A percentile compares a stretch with the other conserved stretches of the same genome.
These are phyloP conservation scores for Cyberlindnera sargentensis DNA, from an alignment of 805 yeast genomes.

Conservation along the genomic window DNA sequence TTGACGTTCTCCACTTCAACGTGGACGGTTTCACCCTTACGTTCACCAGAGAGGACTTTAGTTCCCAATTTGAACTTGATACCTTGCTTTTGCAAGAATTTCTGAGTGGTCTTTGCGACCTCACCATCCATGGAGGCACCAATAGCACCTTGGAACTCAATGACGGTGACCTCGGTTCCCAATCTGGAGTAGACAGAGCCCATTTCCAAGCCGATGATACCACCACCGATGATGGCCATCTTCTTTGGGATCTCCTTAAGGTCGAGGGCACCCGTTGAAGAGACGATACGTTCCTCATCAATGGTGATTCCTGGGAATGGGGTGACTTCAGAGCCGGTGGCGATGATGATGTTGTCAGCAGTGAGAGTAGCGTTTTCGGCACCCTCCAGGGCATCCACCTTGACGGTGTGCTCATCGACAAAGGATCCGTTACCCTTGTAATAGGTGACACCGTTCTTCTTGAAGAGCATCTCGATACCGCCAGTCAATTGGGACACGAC, in stretches of 20 bases:
- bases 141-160: conserved; percentile 83
- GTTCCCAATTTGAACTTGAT: conserved; percentile 87
- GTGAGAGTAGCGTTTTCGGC: conserved; percentile 63
- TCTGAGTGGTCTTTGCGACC: conserved; percentile 85
- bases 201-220: conserved; percentile 99
- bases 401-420: conserved; percentile 67
- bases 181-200: conserved; percentile 95
- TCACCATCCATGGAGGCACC: conserved; percentile 99
- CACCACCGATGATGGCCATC: conserved; percentile 94
- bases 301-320: conserved; percentile 98
- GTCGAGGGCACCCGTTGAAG: conserved; percentile 87
- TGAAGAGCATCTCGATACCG: conserved; percentile 91
- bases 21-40: conserved; percentile 84
- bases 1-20: conserved; percentile 87
- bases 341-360: conserved; percentile 87
- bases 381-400: conserved; percentile 84
- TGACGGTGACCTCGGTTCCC: conserved; percentile 91
- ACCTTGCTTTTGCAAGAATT: conserved; percentile 90
- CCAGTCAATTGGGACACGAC: conserved; percentile 85
- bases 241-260: conserved; percentile 88
- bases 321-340: conserved; percentile 97
- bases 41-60: conserved; percentile 79
- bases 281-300: conserved; percentile 95
- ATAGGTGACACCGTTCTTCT: conserved; percentile 91
- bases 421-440: conserved; percentile 91